Evolutionary conservation across 2,329 filamentous ascomycete species (phyloP).

Genomic region (Fusarium sp.): DNA sequence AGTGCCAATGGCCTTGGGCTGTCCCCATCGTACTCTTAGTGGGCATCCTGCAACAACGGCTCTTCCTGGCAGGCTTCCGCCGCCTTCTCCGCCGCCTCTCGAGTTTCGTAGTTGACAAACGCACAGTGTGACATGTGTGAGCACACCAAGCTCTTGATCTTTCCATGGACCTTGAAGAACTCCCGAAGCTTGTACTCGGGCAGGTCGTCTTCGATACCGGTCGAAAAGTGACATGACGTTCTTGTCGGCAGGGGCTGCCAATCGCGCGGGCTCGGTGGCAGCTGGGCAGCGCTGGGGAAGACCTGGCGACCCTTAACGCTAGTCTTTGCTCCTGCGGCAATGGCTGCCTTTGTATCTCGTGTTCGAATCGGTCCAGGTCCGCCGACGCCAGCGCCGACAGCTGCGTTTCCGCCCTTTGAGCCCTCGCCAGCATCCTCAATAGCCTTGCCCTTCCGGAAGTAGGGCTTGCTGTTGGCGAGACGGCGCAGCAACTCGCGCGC

Average conservation of each 20-base stretch:
- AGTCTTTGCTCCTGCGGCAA: slow-evolving; percentile 61
- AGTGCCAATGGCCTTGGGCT: slow-evolving; percentile 89
- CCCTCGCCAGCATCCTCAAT: slow-evolving; percentile 66
- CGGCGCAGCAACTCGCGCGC: slow-evolving; percentile 87
- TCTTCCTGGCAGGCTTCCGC: slow-evolving; percentile 84
- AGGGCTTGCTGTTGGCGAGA: slow-evolving; percentile 92
- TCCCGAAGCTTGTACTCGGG: slow-evolving; percentile 92
- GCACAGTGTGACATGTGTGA: slow-evolving; percentile 98
- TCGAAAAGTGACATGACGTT: slow-evolving; percentile 94
- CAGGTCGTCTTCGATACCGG: slow-evolving; percentile 94
- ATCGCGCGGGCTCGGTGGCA: slow-evolving; percentile 86
- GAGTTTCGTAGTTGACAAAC: slow-evolving; percentile 92
- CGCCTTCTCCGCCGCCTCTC: slow-evolving; percentile 87
- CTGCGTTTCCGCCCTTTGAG: slow-evolving; percentile 59
- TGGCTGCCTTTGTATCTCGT: slow-evolving; percentile 69
- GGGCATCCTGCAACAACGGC: slow-evolving; percentile 93
- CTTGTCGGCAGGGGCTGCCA: slow-evolving; percentile 85
- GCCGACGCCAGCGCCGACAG: slow-evolving; percentile 67
- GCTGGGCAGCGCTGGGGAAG: slow-evolving; percentile 77
- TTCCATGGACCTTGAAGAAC: slow-evolving; percentile 89
- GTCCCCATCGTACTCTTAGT: slow-evolving; percentile 90
- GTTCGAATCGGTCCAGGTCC: slow-evolving; percentile 84
- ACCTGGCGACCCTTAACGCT: slow-evolving; percentile 62
- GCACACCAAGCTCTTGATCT: slow-evolving; percentile 92
- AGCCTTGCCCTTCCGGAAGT: slow-evolving; percentile 88